These are phyloP conservation scores for Ruellia speciosa DNA, from an alignment of 305 asterid species.

Conservation along the genomic window DNA sequence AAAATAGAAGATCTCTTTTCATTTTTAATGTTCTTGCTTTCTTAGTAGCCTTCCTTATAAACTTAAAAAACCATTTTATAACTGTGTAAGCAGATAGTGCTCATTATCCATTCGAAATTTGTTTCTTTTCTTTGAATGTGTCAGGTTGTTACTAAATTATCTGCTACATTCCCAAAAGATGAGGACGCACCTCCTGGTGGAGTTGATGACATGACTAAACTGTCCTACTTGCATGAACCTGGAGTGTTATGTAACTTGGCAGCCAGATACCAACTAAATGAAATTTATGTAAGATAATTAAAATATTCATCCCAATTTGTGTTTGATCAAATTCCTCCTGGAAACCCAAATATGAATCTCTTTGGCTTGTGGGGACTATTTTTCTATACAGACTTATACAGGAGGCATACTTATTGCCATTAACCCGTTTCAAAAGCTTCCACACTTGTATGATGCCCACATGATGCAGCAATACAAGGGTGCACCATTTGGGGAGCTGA, in stretches of 20 bases:
- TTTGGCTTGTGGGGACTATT: slow-evolving; percentile 18
- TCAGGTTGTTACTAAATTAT: slow-evolving; percentile 42
- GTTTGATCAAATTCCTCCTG: slow-evolving; percentile 18
- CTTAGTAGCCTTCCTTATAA: not conserved
- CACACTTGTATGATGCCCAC: slow-evolving; percentile 63
- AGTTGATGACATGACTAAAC: slow-evolving; percentile 48
- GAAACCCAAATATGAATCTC: slow-evolving; percentile 19
- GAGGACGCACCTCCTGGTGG: slow-evolving; percentile 38
- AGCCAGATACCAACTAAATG: slow-evolving; percentile 49
- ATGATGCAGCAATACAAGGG: slow-evolving; percentile 91
- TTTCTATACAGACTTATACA: slow-evolving; percentile 65
- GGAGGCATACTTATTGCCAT: slow-evolving; percentile 89
- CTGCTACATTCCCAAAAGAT: slow-evolving; percentile 50
- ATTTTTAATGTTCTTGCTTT: not conserved
- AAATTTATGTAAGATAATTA: slow-evolving; percentile 51
- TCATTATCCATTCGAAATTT: slow-evolving; percentile 12
- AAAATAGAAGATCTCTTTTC: too few species aligned
- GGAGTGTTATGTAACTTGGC: slow-evolving; percentile 62
- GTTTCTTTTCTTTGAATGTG: slow-evolving; percentile 16
- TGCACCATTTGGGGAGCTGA: slow-evolving; percentile 69
- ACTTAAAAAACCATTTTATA: not conserved
- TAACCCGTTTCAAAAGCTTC: slow-evolving; percentile 86
- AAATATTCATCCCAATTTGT: slow-evolving; percentile 15
- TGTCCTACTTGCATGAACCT: slow-evolving; percentile 70
- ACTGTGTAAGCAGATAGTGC: slow-evolving; percentile 1